phyloP scores from a whole-genome alignment of 164 flowering plant genomes.

The Annona squamosa region DNA sequence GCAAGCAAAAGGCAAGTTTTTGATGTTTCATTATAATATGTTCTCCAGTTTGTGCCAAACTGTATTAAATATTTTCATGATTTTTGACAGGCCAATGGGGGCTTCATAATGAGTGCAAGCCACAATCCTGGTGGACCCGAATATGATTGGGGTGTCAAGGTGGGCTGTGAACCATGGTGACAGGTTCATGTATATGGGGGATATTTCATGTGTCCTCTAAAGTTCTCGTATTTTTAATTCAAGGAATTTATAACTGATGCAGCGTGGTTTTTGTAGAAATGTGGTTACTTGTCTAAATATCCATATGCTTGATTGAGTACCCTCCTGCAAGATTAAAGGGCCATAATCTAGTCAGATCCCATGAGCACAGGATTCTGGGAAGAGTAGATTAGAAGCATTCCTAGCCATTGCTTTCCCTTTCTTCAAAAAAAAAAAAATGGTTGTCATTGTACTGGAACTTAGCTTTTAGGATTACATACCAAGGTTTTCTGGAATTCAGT shows the following conservation, averaged over 20 bases:
- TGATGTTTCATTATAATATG: not conserved
- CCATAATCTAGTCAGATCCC: no score
- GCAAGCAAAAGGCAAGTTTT: constrained; percentile 71
- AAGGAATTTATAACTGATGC: not conserved
- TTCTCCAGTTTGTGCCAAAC: not conserved
- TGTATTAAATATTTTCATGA: not conserved
- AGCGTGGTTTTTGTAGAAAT: no score
- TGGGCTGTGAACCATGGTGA: constrained; percentile 17
- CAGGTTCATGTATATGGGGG: not conserved
- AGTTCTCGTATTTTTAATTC: not conserved
- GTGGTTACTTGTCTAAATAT: not conserved
- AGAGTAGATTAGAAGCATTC: no score
- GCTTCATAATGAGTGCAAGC: constrained; percentile 99
- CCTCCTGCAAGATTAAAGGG: not conserved
- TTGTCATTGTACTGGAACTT: no score
- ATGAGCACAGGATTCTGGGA: no score
- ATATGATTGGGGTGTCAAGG: constrained; percentile 99
- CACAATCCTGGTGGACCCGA: constrained; percentile 99
- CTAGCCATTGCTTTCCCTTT: no score
- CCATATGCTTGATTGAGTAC: not conserved
- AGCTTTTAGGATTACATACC: no score
- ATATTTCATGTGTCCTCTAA: not conserved
- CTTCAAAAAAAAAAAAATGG: no score
- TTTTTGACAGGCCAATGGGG: constrained; percentile 86
- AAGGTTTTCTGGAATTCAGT: no score